phyloP scores from a whole-genome alignment of 306 rosid species.

The Myrica gale region DNA sequence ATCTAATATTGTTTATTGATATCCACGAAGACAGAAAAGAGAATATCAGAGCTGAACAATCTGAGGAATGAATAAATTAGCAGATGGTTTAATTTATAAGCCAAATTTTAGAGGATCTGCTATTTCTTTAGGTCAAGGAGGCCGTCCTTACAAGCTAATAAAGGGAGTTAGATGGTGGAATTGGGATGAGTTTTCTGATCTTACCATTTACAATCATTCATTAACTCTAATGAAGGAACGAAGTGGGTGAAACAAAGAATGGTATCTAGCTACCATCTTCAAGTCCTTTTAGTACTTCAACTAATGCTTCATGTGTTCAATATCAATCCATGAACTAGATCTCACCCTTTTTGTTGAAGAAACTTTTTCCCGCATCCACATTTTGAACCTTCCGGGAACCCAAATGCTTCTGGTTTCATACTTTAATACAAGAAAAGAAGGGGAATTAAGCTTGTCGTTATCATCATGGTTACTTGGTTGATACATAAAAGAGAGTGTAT shows the following conservation, averaged over 20 bases:
- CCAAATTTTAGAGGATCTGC: background rate
- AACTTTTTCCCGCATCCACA: background rate
- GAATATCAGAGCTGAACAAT: background rate
- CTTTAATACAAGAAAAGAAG: conserved; percentile 12
- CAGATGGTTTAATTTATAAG: background rate
- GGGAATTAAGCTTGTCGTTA: conserved; percentile 34
- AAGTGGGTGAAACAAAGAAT: background rate
- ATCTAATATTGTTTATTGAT: background rate
- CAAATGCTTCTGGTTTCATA: conserved; percentile 23
- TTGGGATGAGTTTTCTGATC: background rate
- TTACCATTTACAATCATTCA: background rate
- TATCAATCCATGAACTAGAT: background rate
- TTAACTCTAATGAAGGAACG: background rate
- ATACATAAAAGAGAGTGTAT: conserved; percentile 26
- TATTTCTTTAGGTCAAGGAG: conserved; percentile 9
- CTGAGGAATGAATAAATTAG: too few species aligned
- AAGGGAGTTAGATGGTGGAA: background rate
- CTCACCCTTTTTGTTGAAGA: background rate
- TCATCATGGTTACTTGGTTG: conserved; percentile 16
- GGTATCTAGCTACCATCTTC: background rate
- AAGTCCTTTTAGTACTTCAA: background rate
- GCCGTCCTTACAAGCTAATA: conserved; percentile 1
- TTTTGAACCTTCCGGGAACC: background rate
- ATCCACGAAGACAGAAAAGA: background rate
- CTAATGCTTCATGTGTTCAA: background rate